Conservation (phyloP, 805 yeast species). For the Scheffersomyces coipomensis region DNA sequence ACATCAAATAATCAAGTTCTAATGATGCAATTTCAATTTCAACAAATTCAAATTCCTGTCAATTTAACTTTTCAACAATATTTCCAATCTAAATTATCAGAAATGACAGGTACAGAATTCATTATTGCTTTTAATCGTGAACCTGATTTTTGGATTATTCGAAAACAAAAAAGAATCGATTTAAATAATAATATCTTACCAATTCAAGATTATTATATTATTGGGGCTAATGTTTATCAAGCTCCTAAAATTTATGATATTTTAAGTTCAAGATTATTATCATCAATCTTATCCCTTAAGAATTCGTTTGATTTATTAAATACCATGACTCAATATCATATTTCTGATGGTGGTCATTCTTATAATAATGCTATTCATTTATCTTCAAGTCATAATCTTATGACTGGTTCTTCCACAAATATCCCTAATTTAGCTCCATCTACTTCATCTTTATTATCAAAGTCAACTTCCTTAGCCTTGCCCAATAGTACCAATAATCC, state of each 20-base stretch:
- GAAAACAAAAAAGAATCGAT: conserved; percentile 68
- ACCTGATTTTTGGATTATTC: conserved; percentile 89
- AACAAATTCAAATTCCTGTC: conserved; percentile 41
- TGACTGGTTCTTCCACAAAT: not conserved
- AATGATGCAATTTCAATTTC: conserved; percentile 92
- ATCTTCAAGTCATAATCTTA: conserved; percentile 4
- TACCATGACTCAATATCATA: conserved; percentile 28
- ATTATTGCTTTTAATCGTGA: conserved; percentile 72
- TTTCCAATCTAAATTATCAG: conserved; percentile 57
- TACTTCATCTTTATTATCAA: conserved; percentile 1
- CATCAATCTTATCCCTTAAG: conserved; percentile 34
- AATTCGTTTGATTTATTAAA: conserved; percentile 31
- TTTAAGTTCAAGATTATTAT: conserved; percentile 62
- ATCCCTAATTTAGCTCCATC: conserved; percentile 3
- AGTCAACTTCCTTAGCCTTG: conserved; percentile 6
- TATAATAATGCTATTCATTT: conserved; percentile 10
- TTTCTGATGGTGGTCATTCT: conserved; percentile 35
- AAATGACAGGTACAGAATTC: conserved; percentile 86
- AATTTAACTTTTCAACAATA: conserved; percentile 23
- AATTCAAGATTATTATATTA: conserved; percentile 77
- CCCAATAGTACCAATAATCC: conserved; percentile 3
- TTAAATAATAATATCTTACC: conserved; percentile 46
- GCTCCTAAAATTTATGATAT: conserved; percentile 77
- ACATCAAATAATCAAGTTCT: conserved; percentile 92
- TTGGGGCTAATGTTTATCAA: conserved; percentile 91